These are phyloP conservation scores for Xenosphaeropsis pyriputrescens DNA, from an alignment of 2,329 filamentous ascomycete species.

Conservation along the genomic window DNA sequence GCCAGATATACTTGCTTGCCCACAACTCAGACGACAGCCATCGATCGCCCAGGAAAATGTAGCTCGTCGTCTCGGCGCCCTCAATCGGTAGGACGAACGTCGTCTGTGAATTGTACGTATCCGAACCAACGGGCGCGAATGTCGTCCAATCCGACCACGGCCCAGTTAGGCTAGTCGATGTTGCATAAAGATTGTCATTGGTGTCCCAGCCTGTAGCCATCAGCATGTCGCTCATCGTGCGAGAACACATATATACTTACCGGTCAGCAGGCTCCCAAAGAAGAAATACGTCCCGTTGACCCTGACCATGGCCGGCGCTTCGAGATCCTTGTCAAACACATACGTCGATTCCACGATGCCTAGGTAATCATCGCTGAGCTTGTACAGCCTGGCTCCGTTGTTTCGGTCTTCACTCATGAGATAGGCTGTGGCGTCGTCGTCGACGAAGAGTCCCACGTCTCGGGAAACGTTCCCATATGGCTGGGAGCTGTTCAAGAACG, in stretches of 20 bases:
- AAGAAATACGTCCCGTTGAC: slow-evolving; percentile 45
- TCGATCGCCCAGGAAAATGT: slow-evolving; percentile 52
- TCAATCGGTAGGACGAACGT: slow-evolving; percentile 37
- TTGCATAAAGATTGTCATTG: slow-evolving; percentile 51
- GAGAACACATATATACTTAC: not conserved
- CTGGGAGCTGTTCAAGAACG: slow-evolving; percentile 5
- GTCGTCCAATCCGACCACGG: slow-evolving; percentile 46
- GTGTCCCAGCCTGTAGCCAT: too few species aligned
- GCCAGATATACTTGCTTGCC: slow-evolving; percentile 48
- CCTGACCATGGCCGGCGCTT: slow-evolving; percentile 50
- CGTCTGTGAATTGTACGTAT: slow-evolving; percentile 45
- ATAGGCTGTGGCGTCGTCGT: slow-evolving; percentile 45
- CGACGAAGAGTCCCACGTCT: slow-evolving; percentile 21
- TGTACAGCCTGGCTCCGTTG: slow-evolving; percentile 41
- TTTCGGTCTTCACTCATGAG: slow-evolving; percentile 45
- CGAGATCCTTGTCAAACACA: slow-evolving; percentile 34
- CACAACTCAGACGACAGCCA: slow-evolving; percentile 47
- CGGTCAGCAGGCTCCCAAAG: slow-evolving; percentile 35
- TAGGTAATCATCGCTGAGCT: slow-evolving; percentile 40
- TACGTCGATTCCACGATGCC: slow-evolving; percentile 32
- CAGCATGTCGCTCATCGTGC: slow-evolving; percentile 12
- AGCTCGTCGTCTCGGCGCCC: slow-evolving; percentile 11
- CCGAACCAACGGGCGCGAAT: slow-evolving; percentile 39
- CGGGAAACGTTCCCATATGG: slow-evolving; percentile 17
- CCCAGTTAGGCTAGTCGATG: slow-evolving; percentile 37